Evolutionary conservation across 345 rosid species (phyloP), one percentile per base, ranked within the genome.

Genomic region (Syzygium aqueum): DNA sequence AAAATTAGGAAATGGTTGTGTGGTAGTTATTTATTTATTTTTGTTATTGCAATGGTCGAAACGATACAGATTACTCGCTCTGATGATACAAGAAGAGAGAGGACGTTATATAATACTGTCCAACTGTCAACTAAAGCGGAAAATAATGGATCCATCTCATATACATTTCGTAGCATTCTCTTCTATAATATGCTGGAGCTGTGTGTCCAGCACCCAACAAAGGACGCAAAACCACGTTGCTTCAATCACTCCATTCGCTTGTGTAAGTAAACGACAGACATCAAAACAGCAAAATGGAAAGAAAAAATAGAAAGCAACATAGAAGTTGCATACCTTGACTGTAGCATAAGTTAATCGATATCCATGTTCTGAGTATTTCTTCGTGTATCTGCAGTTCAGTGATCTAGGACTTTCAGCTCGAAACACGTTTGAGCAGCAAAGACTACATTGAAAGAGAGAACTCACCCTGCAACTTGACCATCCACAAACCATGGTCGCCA

Each of bases 401-500:
- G 19, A 25, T 14, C 11, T 5, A 52, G 59, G 73, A 40, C 56
- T 67, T 86, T 86, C 9, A 65, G 80, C 27, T 59, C 67, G 30
- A 59, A 27, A 59, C 30, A 59, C 30, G 67, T 28, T 59, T 11
- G 27, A 59, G 30, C 30, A 15, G 67, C 67, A 59, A 25, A 25
- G 52, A 4, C 8, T n/a, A 43, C 22, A 23, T 27, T 8, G 19
- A 84, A 11, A 22, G 46, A 21, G 14, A 84, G 19, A 28, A 85
- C 87, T 85, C 40, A 92, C 93, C 92, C 92, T 46, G 91, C 91
- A 56, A 85, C 86, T 88, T 92, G 93, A 77, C 93, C 93, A 50
- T 89, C 89, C 21, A 92, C 91, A 5, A 89, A 87, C 93, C 93
- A 92, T 11, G 91, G 91, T 19, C 90, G 88, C 93, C 93, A 92